phyloP scores from a whole-genome alignment of 495 filamentous ascomycete species.

The Rusavskia elegans region DNA sequence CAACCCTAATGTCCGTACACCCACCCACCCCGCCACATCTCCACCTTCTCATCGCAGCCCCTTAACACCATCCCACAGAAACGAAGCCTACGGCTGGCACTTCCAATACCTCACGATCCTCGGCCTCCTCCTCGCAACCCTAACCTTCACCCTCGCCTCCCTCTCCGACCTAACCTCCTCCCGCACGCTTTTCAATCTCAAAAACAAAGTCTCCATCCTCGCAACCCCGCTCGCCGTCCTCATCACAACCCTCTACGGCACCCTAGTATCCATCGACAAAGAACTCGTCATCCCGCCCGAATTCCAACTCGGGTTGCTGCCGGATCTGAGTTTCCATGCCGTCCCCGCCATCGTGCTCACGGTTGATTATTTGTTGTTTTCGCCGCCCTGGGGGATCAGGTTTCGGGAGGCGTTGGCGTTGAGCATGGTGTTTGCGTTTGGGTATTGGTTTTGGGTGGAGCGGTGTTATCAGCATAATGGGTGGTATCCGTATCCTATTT shows the following conservation, averaged over 20 bases:
- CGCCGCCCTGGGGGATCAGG: constrained; percentile 65
- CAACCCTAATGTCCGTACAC: constrained; percentile 21
- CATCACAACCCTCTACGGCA: constrained; percentile 78
- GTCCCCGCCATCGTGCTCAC: constrained; percentile 55
- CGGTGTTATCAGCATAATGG: constrained; percentile 60
- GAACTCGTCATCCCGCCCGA: constrained; percentile 38
- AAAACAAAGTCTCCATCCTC: constrained; percentile 58
- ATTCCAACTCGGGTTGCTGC: constrained; percentile 25
- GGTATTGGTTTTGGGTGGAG: constrained; percentile 85
- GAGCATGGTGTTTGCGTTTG: constrained; percentile 47
- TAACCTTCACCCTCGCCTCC: constrained; percentile 54
- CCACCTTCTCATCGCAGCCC: too few species aligned
- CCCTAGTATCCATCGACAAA: constrained; percentile 48
- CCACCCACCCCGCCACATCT: too few species aligned
- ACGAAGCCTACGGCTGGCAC: constrained; percentile 64
- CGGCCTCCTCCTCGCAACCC: constrained; percentile 50
- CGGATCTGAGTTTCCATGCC: constrained; percentile 69
- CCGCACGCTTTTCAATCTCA: constrained; percentile 46
- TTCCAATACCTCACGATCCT: constrained; percentile 78
- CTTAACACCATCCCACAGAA: constrained; percentile 24
- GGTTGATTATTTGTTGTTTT: constrained; percentile 57
- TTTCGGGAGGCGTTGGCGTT: constrained; percentile 42
- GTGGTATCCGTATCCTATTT: constrained; percentile 83
- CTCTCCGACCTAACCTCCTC: constrained; percentile 60
- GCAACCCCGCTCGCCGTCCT: constrained; percentile 67